phyloP scores from a whole-genome alignment of 2,329 filamentous ascomycete species.

The Xylariaceae sp. region DNA sequence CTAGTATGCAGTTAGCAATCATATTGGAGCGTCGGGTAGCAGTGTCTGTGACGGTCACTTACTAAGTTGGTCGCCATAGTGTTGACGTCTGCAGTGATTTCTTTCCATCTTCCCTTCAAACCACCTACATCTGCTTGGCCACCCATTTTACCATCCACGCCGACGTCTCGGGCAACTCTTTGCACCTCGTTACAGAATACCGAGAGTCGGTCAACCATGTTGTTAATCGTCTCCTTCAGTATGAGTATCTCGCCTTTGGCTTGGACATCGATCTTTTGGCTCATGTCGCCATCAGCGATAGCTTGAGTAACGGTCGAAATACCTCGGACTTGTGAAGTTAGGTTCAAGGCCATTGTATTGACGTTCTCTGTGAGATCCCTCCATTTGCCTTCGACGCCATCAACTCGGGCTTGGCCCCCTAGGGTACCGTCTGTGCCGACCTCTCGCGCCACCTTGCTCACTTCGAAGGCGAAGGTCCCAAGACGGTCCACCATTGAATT shows the following conservation, averaged over 20 bases:
- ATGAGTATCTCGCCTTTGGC: conserved; percentile 93
- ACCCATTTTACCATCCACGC: conserved; percentile 97
- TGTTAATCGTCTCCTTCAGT: conserved; percentile 94
- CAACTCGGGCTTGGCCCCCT: conserved; percentile 88
- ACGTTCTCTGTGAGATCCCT: conserved; percentile 92
- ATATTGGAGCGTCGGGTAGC: neutral
- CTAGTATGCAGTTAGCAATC: conserved; percentile 40
- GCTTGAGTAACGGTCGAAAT: conserved; percentile 93
- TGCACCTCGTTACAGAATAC: conserved; percentile 97
- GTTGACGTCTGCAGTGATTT: conserved; percentile 95
- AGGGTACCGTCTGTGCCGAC: conserved; percentile 95
- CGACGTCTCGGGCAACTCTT: conserved; percentile 91
- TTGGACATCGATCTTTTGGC: conserved; percentile 90
- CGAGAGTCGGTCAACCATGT: conserved; percentile 94
- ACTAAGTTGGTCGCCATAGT: conserved; percentile 74
- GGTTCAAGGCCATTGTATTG: conserved; percentile 69
- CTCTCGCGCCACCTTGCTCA: conserved; percentile 91
- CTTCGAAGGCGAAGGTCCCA: conserved; percentile 92
- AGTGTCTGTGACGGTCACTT: conserved; percentile 21
- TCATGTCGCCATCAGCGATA: conserved; percentile 93
- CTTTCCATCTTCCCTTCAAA: conserved; percentile 92
- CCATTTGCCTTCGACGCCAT: conserved; percentile 96
- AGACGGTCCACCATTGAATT: conserved; percentile 98
- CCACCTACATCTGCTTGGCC: conserved; percentile 93
- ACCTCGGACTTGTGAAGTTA: conserved; percentile 75